Conservation (phyloP, 2,329 filamentous ascomycete genomes). For the Nemania diffusa region DNA sequence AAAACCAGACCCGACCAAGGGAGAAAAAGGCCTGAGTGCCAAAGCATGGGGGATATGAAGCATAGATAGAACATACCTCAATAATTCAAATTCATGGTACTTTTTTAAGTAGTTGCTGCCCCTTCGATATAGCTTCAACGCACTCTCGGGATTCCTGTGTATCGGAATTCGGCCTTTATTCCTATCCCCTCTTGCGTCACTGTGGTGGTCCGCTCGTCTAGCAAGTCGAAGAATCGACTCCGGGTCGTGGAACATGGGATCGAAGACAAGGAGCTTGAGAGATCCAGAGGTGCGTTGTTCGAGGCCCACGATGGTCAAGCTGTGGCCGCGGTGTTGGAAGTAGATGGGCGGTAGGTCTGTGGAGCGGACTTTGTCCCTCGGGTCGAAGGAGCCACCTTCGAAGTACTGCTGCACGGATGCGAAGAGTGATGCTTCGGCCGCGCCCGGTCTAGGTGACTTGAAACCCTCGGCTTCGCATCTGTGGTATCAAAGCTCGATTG, state of each 20-base stretch:
- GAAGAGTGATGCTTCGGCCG: constrained; percentile 68
- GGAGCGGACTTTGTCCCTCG: constrained; percentile 69
- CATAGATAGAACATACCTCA: constrained; percentile 65
- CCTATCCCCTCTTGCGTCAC: constrained; percentile 7
- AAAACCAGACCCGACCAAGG: not conserved
- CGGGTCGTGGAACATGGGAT: constrained; percentile 82
- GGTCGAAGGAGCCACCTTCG: constrained; percentile 60
- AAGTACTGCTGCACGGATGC: constrained; percentile 81
- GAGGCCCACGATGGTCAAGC: constrained; percentile 87
- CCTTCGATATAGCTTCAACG: constrained; percentile 79
- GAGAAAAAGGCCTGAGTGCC: not conserved
- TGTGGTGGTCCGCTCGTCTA: constrained; percentile 47
- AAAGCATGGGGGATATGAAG: not conserved
- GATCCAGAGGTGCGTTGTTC: constrained; percentile 74
- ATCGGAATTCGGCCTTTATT: constrained; percentile 50
- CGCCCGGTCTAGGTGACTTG: constrained; percentile 58
- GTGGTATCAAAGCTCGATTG: constrained; percentile 16
- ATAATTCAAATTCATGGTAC: constrained; percentile 81
- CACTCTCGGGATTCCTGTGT: constrained; percentile 58
- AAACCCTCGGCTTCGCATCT: constrained; percentile 73
- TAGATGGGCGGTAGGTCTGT: constrained; percentile 87
- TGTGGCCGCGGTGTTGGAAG: constrained; percentile 89
- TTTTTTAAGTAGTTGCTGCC: constrained; percentile 73
- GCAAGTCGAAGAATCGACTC: constrained; percentile 69
- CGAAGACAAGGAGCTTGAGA: constrained; percentile 82